Conservation (phyloP, 345 rosid species). For the Odontarrhena argentea region DNA sequence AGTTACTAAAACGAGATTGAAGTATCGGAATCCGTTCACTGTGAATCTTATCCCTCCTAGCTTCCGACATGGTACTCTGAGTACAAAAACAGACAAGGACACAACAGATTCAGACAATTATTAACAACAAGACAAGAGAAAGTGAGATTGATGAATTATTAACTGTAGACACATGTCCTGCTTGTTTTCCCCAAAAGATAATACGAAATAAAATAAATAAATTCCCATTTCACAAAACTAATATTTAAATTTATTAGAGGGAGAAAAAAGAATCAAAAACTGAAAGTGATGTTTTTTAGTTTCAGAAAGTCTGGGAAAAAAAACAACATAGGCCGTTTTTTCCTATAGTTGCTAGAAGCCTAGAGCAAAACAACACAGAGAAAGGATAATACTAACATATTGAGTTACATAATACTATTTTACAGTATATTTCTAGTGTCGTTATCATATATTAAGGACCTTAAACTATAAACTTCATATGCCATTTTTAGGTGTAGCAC, state of each 20-base stretch:
- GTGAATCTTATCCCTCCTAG: constrained; percentile 88
- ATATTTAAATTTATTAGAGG: background rate
- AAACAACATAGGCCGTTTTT: constrained; percentile 11
- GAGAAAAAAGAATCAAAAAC: background rate
- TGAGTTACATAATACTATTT: background rate
- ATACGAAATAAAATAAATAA: background rate
- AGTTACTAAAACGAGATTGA: constrained; percentile 79
- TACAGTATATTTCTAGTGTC: background rate
- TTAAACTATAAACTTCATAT: no score
- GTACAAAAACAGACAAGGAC: background rate
- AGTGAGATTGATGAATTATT: background rate
- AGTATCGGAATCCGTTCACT: constrained; percentile 95
- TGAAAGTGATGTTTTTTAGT: constrained; percentile 35
- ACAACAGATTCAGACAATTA: constrained; percentile 7
- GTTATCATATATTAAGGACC: background rate
- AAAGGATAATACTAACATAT: constrained; percentile 5
- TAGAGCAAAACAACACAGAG: constrained; percentile 19
- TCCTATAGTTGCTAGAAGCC: constrained; percentile 19
- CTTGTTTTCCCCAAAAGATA: constrained; percentile 38
- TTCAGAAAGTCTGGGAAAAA: constrained; percentile 11
- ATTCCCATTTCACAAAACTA: background rate
- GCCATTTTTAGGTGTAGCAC: background rate
- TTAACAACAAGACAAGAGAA: constrained; percentile 29
- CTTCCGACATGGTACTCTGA: constrained; percentile 87
- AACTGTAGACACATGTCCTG: constrained; percentile 18